These are phyloP conservation scores for Penicillium sp. DNA, from an alignment of 2,329 filamentous ascomycete species.

Conservation along the genomic window DNA sequence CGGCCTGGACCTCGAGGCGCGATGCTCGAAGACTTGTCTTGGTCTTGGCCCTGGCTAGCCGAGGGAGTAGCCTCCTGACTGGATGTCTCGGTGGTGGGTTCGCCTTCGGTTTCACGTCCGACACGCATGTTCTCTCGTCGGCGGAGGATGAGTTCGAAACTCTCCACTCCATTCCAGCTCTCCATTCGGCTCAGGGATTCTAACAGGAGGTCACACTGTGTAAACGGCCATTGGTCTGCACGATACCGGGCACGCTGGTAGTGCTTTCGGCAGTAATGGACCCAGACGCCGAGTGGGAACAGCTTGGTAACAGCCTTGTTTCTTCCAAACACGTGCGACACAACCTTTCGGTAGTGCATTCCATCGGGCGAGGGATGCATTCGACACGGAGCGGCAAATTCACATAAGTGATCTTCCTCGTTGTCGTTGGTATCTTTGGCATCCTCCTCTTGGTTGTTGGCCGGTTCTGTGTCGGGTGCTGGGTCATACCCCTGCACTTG, in stretches of 20 bases:
- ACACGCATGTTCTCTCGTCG: constrained; percentile 36
- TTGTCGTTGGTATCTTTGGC: neutral
- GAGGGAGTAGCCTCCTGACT: constrained; percentile 49
- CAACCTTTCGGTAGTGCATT: constrained; percentile 66
- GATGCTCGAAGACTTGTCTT: neutral
- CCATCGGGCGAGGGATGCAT: constrained; percentile 27
- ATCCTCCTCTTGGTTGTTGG: neutral
- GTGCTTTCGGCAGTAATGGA: constrained; percentile 76
- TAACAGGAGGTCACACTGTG: constrained; percentile 64
- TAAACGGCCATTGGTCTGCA: constrained; percentile 56
- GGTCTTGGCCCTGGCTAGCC: neutral
- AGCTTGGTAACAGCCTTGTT: constrained; percentile 75
- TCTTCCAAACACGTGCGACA: constrained; percentile 78
- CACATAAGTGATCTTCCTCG: constrained; percentile 6
- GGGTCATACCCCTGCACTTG: neutral
- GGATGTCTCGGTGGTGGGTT: constrained; percentile 26
- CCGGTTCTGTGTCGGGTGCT: no score
- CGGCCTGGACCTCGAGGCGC: constrained; percentile 6
- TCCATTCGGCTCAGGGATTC: constrained; percentile 64
- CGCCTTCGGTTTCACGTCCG: constrained; percentile 33
- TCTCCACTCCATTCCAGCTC: constrained; percentile 59
- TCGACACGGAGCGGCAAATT: constrained; percentile 16
- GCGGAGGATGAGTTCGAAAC: constrained; percentile 56
- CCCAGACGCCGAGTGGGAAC: constrained; percentile 70
- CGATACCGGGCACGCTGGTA: constrained; percentile 75